Evolutionary conservation across 352 stramenopile genomes (phyloP).

Genomic region (Vaucheria bursata): DNA sequence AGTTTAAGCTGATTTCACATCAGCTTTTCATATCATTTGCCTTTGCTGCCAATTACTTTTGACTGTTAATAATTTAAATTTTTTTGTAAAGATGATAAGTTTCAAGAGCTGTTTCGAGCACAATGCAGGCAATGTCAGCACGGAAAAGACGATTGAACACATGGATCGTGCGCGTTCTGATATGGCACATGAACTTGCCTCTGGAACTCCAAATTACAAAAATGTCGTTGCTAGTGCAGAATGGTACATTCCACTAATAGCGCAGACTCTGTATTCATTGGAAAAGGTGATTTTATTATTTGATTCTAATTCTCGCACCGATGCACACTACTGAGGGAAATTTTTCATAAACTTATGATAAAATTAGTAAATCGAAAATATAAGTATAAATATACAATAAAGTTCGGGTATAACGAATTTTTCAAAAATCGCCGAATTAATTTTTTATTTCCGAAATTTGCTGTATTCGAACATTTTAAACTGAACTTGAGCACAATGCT

Average conservation of each 20-base stretch:
- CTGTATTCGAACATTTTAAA: too few relatives aligned
- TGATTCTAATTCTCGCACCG: too few relatives aligned
- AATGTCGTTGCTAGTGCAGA: conserved; percentile 22
- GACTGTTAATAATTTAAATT: not conserved
- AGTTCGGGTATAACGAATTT: too few relatives aligned
- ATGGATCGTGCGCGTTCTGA: conserved; percentile 35
- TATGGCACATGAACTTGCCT: conserved; percentile 24
- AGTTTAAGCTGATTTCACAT: too few relatives aligned
- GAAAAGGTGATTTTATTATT: conserved; percentile 32
- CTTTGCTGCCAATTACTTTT: not conserved
- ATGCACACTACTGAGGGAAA: too few relatives aligned
- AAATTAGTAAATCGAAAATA: not conserved
- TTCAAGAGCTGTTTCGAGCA: conserved; percentile 22
- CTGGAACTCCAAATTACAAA: conserved; percentile 31
- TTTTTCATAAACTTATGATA: too few relatives aligned
- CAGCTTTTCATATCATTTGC: too few relatives aligned
- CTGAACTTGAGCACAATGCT: too few relatives aligned
- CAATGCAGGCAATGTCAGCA: conserved; percentile 19
- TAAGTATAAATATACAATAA: too few relatives aligned
- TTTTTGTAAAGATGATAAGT: not conserved
- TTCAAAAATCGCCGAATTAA: too few relatives aligned
- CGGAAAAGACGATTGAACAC: conserved; percentile 26
- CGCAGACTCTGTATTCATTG: conserved; percentile 27
- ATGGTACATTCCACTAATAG: conserved; percentile 34
- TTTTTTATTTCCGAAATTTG: too few relatives aligned